Percentiles rank a stretch among this genome's conserved stretches.
These are phyloP conservation scores for Casuarina glauca DNA, from an alignment of 306 rosid genomes.

Conservation along the genomic window DNA sequence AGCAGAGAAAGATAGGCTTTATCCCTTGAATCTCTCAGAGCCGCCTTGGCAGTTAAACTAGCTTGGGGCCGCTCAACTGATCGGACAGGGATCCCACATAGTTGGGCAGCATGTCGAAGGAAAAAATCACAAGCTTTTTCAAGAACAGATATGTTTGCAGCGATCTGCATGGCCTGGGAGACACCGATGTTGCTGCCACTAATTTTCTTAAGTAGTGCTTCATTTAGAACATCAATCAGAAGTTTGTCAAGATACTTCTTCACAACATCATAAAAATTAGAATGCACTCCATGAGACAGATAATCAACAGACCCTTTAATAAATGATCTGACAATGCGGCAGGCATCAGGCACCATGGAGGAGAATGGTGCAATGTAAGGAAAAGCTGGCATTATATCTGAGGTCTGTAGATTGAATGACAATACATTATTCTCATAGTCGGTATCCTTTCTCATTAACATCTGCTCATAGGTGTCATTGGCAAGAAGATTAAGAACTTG, in stretches of 20 bases:
- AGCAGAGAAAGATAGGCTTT: constrained; percentile 66
- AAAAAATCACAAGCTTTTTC: constrained; percentile 96
- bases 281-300: constrained; percentile 56
- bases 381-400: constrained; percentile 88
- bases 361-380: constrained; percentile 88
- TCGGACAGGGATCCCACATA: constrained; percentile 53
- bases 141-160: constrained; percentile 79
- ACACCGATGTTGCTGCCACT: constrained; percentile 56
- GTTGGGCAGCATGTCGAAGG: constrained; percentile 69
- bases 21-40: constrained; percentile 73
- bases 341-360: constrained; percentile 77
- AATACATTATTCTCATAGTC: constrained; percentile 76
- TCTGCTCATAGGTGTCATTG: constrained; percentile 78
- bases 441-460: constrained; percentile 74
- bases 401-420: constrained; percentile 66
- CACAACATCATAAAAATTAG: constrained; percentile 56
- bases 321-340: constrained; percentile 78
- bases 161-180: constrained; percentile 95
- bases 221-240: constrained; percentile 70
- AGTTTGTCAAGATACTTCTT: constrained; percentile 70
- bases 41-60: constrained; percentile 72
- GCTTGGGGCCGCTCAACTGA: constrained; percentile 64
- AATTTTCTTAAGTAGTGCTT: constrained; percentile 56
- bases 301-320: constrained; percentile 87
- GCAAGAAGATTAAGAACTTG: constrained; percentile 53